Evolutionary conservation across 768 basidiomycete species (phyloP).

Genomic region (Collybia nuda): DNA sequence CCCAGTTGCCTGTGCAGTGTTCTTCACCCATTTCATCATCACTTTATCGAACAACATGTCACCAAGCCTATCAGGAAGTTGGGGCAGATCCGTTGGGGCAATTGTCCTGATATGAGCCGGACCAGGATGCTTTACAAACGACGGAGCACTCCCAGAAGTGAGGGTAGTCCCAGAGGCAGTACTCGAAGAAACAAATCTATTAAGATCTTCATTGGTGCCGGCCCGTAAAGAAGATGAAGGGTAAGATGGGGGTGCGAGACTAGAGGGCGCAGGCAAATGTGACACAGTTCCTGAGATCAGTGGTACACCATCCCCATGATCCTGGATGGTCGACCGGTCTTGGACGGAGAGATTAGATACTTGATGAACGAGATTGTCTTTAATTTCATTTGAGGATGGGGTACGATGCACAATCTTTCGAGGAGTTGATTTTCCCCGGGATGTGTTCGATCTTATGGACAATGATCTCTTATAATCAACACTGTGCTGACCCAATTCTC

Average conservation of each 20-base stretch:
- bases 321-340: constrained; percentile 26
- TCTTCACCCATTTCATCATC: constrained; percentile 85
- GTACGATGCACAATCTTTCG: constrained; percentile 36
- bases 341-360: constrained; percentile 45
- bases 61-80: constrained; percentile 76
- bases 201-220: constrained; percentile 68
- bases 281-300: constrained; percentile 10
- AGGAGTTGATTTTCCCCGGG: constrained; percentile 36
- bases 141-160: constrained; percentile 70
- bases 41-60: constrained; percentile 86
- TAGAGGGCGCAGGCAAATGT: constrained; percentile 24
- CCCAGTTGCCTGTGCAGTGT: constrained; percentile 34
- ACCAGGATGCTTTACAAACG: constrained; percentile 83
- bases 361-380: constrained; percentile 38
- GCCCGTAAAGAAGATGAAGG: constrained; percentile 53
- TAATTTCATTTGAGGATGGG: constrained; percentile 39
- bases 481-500: constrained; percentile 24
- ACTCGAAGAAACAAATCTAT: constrained; percentile 88
- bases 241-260: constrained; percentile 39
- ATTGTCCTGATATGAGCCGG: constrained; percentile 81
- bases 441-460: constrained; percentile 12
- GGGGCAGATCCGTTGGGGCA: constrained; percentile 73
- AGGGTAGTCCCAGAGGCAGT: constrained; percentile 77
- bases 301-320: constrained; percentile 21
- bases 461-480: constrained; percentile 28